Evolutionary conservation across 2,329 filamentous ascomycete genomes (phyloP), one percentile per base, ranked within the genome.

Genomic region (Nigrospora osmanthi): DNA sequence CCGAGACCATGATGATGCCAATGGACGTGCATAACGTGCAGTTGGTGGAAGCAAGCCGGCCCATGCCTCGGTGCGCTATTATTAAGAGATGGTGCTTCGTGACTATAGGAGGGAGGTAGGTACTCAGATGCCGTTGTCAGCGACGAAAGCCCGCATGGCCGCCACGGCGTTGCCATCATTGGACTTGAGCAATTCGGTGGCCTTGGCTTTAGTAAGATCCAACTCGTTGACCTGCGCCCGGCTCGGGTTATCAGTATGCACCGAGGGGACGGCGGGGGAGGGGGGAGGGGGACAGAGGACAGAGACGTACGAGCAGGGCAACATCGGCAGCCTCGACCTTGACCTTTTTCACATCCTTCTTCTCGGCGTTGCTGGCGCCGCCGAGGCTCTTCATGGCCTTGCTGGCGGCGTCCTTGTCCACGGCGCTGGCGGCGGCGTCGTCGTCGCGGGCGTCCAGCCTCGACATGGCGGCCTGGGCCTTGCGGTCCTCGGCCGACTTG

Each of bases 321-420:
- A 91, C 83, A 62, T 91, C 85, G 3, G 76, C 80, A 6, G 78
- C 66, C 49, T 89, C 85, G 38, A 91, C 79, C 70, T 90, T 91
- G 58, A 89, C 76, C 58, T 76, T 77, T 66, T 78, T 81, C 11
- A 62, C 54, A 44, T 67, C 64, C 56, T 69, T 72, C 51, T 69
- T 68, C 50, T 69, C 69, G 14, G 62, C 62, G 4, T 65, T 57
- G 9, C 65, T 58, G 6, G 58, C 54, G 37, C 65, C 63, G 35
- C 65, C 66, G 33, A 89, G 68, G 38, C 73, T 75, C 69, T 82
- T 79, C 75, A 89, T 85, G 23, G 85, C 86, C 59, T 86, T 81
- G 56, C 72, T 80, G 42, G 86, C 75, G 51, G 85, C 86, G 48
- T 83, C 83, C 43, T 78, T 69, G 61, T 89, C 85, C 53, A 86